Evolutionary conservation across 2,329 filamentous ascomycete genomes (phyloP).

Genomic region (Juglanconis juglandina): DNA sequence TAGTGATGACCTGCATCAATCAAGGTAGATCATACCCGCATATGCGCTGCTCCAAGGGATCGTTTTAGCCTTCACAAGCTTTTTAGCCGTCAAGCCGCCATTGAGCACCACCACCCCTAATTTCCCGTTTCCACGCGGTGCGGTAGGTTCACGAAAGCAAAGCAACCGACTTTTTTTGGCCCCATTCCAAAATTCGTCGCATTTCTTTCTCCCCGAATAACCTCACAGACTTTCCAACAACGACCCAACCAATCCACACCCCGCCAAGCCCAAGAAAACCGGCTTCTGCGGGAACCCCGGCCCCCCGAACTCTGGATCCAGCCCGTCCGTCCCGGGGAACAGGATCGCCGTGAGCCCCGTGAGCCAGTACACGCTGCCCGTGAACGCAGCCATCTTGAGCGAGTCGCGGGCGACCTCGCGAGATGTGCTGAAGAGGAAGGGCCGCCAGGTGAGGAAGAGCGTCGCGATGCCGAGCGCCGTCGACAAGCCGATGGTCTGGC

Average conservation of each 20-base stretch:
- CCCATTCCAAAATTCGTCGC: too few species aligned
- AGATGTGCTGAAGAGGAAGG: conserved; percentile 19
- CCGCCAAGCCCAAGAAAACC: conserved; percentile 28
- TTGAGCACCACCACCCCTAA: too few species aligned
- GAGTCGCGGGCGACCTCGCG: conserved; percentile 28
- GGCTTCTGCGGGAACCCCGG: conserved; percentile 39
- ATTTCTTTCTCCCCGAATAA: not conserved
- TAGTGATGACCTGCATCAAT: too few species aligned
- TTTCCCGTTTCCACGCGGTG: too few species aligned
- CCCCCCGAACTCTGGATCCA: conserved; percentile 42
- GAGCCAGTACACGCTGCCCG: conserved; percentile 40
- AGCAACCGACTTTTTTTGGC: too few species aligned
- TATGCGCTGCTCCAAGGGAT: too few species aligned
- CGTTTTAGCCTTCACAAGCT: too few species aligned
- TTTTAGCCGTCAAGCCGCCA: too few species aligned
- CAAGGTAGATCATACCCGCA: too few species aligned
- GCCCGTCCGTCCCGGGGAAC: conserved; percentile 36
- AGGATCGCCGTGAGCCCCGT: conserved; percentile 34
- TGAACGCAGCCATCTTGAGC: conserved; percentile 31
- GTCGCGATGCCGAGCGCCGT: conserved; percentile 36
- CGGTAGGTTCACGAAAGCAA: too few species aligned
- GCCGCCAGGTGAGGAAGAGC: conserved; percentile 38
- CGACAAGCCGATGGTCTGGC: conserved; percentile 40
- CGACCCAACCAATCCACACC: conserved; percentile 22
- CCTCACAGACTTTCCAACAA: conserved; percentile 6